phyloP scores from a whole-genome alignment of 2,329 filamentous ascomycete genomes.

The Phaeosphaeria sp. region DNA sequence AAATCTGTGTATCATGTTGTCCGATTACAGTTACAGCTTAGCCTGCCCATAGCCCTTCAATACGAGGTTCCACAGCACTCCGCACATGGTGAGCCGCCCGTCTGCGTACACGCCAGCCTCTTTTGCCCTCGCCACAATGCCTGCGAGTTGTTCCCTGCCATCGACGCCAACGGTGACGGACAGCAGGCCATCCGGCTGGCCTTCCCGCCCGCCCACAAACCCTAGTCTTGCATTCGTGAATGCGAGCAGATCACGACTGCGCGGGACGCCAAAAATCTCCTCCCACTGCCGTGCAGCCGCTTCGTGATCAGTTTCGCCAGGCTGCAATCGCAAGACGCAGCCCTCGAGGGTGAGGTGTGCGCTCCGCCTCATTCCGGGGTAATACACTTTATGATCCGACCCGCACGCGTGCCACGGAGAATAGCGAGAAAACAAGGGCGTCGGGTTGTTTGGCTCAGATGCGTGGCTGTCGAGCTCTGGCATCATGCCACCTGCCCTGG shows the following conservation, averaged over 20 bases:
- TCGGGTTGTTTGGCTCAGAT: conserved; percentile 41
- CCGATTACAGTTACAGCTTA: conserved; percentile 30
- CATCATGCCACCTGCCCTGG: conserved; percentile 49
- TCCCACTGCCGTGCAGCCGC: conserved; percentile 51
- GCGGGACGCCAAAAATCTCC: conserved; percentile 48
- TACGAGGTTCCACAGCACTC: conserved; percentile 48
- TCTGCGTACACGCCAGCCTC: conserved; percentile 39
- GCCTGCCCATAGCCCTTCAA: conserved; percentile 23
- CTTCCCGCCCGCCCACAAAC: conserved; percentile 45
- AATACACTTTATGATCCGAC: conserved; percentile 43
- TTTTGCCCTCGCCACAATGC: conserved; percentile 41
- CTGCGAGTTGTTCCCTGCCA: conserved; percentile 39
- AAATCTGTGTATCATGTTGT: neutral
- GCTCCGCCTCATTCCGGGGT: conserved; percentile 45
- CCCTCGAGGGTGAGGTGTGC: conserved; percentile 47
- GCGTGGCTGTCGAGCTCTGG: conserved; percentile 53
- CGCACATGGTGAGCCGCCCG: conserved; percentile 48
- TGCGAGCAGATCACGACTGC: conserved; percentile 51
- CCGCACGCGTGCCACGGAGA: conserved; percentile 57
- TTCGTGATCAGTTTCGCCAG: conserved; percentile 46
- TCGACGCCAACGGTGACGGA: conserved; percentile 50
- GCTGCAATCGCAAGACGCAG: conserved; percentile 46
- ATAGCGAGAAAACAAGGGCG: conserved; percentile 48
- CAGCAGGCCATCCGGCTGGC: conserved; percentile 45
- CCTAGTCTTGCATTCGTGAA: conserved; percentile 44